Percentiles rank a stretch among this genome's conserved stretches.
phyloP scores from a whole-genome alignment of 768 basidiomycete species.

The Macrolepiota fuliginosa region DNA sequence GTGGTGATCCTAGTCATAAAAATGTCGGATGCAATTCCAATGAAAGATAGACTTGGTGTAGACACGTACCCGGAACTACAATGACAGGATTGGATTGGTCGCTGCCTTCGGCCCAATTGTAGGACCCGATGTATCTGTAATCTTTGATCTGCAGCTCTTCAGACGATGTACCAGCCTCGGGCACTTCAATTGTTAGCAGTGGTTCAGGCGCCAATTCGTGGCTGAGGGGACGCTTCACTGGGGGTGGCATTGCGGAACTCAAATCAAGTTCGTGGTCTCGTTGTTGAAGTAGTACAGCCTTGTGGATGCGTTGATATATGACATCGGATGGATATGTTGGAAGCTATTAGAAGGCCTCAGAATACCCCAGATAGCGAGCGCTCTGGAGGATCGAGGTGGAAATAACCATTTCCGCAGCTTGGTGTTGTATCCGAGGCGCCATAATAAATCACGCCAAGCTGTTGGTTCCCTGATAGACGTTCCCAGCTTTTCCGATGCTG shows the following conservation, averaged over 20 bases:
- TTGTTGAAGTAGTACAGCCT: not conserved
- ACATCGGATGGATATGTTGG: not conserved
- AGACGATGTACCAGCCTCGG: conserved; percentile 17
- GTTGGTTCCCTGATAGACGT: not conserved
- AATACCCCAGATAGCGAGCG: not conserved
- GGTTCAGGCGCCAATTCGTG: not conserved
- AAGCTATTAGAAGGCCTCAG: not conserved
- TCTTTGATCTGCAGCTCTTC: conserved; percentile 35
- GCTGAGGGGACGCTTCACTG: not conserved
- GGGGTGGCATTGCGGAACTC: not conserved
- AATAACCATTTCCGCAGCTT: not conserved
- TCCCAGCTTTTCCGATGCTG: not conserved
- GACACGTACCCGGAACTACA: conserved; percentile 40
- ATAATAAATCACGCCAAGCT: not conserved
- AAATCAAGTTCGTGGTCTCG: not conserved
- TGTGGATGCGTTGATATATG: not conserved
- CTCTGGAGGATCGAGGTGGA: not conserved
- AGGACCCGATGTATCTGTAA: conserved; percentile 45
- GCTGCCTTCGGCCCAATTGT: conserved; percentile 45
- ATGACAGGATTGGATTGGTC: conserved; percentile 43
- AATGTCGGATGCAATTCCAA: not conserved
- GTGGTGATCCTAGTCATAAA: conserved; percentile 50
- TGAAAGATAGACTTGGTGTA: not conserved
- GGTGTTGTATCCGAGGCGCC: not conserved
- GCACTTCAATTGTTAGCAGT: conserved; percentile 25